These are phyloP conservation scores for Dispira parvispora DNA, from an alignment of 192 early-diverging fungal genomes.

Conservation along the genomic window DNA sequence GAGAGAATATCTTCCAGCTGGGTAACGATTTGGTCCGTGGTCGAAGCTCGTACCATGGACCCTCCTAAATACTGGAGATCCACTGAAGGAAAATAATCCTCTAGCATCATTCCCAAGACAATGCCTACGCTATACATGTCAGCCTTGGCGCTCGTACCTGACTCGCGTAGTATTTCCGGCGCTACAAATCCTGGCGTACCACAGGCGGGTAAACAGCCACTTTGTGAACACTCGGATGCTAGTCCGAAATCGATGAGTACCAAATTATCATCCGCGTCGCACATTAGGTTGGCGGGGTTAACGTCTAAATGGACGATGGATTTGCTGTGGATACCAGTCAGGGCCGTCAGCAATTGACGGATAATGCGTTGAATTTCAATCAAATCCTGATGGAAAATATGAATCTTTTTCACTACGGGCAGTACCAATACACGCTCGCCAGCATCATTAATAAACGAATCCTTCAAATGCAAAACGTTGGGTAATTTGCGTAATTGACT, in stretches of 20 bases:
- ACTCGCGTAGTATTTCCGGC: constrained; percentile 32
- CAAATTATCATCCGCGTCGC: constrained; percentile 31
- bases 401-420: constrained; percentile 31
- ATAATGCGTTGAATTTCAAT: constrained; percentile 30
- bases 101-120: constrained; percentile 56
- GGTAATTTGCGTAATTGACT: constrained; percentile 21
- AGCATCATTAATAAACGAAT: constrained; percentile 40
- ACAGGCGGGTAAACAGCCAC: constrained; percentile 31
- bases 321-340: constrained; percentile 38
- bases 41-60: constrained; percentile 40
- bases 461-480: constrained; percentile 36
- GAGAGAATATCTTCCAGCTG: constrained; percentile 32
- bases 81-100: constrained; percentile 44
- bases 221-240: constrained; percentile 25
- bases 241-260: constrained; percentile 65
- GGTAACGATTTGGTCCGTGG: constrained; percentile 39
- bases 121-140: constrained; percentile 56
- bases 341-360: constrained; percentile 31
- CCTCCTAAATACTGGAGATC: constrained; percentile 52
- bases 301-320: constrained; percentile 54
- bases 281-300: constrained; percentile 43
- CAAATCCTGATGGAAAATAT: constrained; percentile 32
- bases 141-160: constrained; percentile 21
- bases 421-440: constrained; percentile 40
- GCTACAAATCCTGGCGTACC: constrained; percentile 65